A percentile compares a stretch with the other conserved stretches of the same genome.
phyloP scores from a whole-genome alignment of 768 basidiomycete genomes.

The Boletus vermiculosoides region DNA sequence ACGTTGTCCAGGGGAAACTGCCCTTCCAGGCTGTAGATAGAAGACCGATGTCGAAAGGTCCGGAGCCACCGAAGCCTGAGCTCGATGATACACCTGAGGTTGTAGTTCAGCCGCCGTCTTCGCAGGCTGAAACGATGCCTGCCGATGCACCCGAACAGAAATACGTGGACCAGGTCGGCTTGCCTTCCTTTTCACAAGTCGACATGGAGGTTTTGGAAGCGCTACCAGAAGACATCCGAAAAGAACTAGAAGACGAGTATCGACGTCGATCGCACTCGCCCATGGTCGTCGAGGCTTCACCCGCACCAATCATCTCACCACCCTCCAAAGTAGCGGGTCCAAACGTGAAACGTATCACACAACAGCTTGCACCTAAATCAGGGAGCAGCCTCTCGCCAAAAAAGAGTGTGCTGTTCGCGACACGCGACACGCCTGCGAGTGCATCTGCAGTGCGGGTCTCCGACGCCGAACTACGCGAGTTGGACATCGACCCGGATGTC shows the following conservation, averaged over 20 bases:
- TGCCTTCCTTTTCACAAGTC: constrained; percentile 76
- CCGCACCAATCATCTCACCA: constrained; percentile 2
- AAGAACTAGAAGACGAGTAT: constrained; percentile 68
- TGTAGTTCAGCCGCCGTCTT: constrained; percentile 35
- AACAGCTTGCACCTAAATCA: constrained; percentile 60
- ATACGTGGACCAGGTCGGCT: constrained; percentile 32
- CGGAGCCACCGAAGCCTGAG: constrained; percentile 1
- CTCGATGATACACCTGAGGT: constrained; percentile 15
- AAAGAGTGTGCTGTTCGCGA: constrained; percentile 39
- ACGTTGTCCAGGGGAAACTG: constrained; percentile 58
- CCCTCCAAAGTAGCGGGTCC: constrained; percentile 24
- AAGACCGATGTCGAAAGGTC: background rate
- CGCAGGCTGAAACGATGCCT: constrained; percentile 25
- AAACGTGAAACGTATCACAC: constrained; percentile 58
- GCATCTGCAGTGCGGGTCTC: constrained; percentile 44
- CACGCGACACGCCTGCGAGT: constrained; percentile 25
- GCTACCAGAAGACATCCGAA: constrained; percentile 65
- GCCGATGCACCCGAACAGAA: constrained; percentile 5
- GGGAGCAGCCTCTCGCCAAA: constrained; percentile 39
- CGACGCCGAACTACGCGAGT: constrained; percentile 54
- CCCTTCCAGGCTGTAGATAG: constrained; percentile 46
- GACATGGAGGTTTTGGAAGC: constrained; percentile 70
- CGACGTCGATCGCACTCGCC: constrained; percentile 58
- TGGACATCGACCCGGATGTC: constrained; percentile 74
- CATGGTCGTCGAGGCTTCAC: constrained; percentile 24